These are phyloP conservation scores for Tricholoma terreum DNA, from an alignment of 768 basidiomycete species.

Conservation along the genomic window DNA sequence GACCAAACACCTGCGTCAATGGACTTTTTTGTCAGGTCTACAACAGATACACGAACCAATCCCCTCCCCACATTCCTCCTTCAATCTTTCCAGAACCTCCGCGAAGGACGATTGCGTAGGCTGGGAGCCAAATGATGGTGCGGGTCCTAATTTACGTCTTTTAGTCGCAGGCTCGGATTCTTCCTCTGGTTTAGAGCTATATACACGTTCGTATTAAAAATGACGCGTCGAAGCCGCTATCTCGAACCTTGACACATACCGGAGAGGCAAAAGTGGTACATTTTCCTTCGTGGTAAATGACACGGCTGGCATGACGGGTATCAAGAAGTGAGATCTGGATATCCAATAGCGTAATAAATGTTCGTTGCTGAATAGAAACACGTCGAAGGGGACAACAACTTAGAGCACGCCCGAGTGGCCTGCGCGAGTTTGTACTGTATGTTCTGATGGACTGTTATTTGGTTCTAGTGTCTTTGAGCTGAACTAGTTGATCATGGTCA, in stretches of 20 bases:
- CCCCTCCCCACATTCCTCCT: slow-evolving; percentile 45
- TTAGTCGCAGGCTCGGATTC: slow-evolving; percentile 44
- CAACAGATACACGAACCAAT: slow-evolving; percentile 33
- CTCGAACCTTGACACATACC: slow-evolving; percentile 21
- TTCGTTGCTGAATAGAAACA: not conserved
- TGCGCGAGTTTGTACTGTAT: not conserved
- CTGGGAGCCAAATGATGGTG: slow-evolving; percentile 39
- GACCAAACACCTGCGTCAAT: not conserved
- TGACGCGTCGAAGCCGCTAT: slow-evolving; percentile 16
- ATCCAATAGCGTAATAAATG: not conserved
- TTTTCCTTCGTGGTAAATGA: slow-evolving; percentile 26
- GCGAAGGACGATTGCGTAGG: slow-evolving; percentile 53
- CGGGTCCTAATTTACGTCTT: slow-evolving; percentile 48
- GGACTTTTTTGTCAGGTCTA: too few relatives aligned
- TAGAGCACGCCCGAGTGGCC: too few relatives aligned
- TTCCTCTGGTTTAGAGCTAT: slow-evolving; percentile 17
- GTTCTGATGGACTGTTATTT: not conserved
- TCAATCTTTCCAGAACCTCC: slow-evolving; percentile 61
- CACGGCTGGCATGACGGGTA: slow-evolving; percentile 11
- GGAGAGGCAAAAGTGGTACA: slow-evolving; percentile 26
- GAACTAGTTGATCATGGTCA: too few relatives aligned
- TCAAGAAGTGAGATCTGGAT: not conserved
- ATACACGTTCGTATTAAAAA: slow-evolving; percentile 10
- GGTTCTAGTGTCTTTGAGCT: not conserved
- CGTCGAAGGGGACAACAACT: not conserved